Evolutionary conservation across 2,329 filamentous ascomycete genomes (phyloP).

Genomic region (Colletotrichum paranaense): DNA sequence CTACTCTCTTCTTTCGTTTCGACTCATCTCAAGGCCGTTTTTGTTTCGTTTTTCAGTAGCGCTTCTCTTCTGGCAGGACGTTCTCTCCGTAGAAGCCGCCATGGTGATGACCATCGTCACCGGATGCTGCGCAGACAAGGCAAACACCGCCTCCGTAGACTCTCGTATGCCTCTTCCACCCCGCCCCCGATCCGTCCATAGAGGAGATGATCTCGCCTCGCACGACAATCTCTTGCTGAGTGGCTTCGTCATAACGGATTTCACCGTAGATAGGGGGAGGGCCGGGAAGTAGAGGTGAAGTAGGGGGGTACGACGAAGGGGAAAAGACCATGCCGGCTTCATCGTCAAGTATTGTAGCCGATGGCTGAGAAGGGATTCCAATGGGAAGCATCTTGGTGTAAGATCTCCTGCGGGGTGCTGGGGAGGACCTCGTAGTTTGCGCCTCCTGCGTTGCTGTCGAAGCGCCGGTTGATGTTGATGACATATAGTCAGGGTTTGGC

Average conservation of each 20-base stretch:
- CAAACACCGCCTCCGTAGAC: constrained; percentile 70
- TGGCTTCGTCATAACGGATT: constrained; percentile 43
- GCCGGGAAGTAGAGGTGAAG: constrained; percentile 59
- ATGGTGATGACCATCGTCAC: constrained; percentile 52
- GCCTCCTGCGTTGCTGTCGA: constrained; percentile 38
- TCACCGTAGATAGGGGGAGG: constrained; percentile 51
- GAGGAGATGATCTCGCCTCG: constrained; percentile 63
- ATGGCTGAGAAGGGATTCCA: constrained; percentile 42
- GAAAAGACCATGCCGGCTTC: constrained; percentile 47
- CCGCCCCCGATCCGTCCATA: constrained; percentile 58
- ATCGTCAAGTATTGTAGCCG: constrained; percentile 28
- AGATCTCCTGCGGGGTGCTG: constrained; percentile 52
- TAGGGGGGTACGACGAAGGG: constrained; percentile 62
- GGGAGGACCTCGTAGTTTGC: constrained; percentile 40
- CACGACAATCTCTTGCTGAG: constrained; percentile 52
- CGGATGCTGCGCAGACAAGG: constrained; percentile 64
- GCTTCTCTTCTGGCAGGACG: constrained; percentile 64
- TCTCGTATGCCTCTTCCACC: constrained; percentile 68
- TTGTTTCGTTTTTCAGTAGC: constrained; percentile 40
- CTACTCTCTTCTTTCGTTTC: not conserved
- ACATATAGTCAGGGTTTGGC: constrained; percentile 62
- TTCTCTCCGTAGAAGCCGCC: constrained; percentile 66
- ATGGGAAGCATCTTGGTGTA: constrained; percentile 55
- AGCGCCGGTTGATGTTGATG: constrained; percentile 44
- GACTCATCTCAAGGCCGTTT: not conserved